Conservation (phyloP, 2,329 filamentous ascomycete species). For the Trichoderma atroviride region DNA sequence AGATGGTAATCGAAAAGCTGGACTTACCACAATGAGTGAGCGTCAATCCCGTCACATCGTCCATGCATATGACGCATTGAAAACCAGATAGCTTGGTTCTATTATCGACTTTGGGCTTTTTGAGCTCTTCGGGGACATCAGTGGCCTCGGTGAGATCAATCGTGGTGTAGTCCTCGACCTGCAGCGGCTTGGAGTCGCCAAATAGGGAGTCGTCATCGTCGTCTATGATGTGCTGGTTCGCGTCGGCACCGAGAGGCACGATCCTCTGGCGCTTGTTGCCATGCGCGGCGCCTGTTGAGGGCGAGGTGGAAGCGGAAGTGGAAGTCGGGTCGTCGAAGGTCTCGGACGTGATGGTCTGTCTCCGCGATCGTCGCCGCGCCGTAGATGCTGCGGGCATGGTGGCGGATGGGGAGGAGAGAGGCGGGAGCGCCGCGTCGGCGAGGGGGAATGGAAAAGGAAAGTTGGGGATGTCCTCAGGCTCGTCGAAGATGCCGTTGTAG, state of each 20-base stretch:
- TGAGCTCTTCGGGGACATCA: constrained; percentile 48
- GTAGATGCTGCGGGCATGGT: constrained; percentile 34
- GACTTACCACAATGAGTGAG: constrained; percentile 68
- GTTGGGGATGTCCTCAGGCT: constrained; percentile 25
- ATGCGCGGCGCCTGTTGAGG: not conserved
- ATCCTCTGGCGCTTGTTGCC: constrained; percentile 36
- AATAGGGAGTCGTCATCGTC: constrained; percentile 37
- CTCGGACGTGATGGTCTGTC: not conserved
- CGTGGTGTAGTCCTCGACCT: constrained; percentile 35
- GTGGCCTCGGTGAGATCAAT: constrained; percentile 46
- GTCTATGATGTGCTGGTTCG: not conserved
- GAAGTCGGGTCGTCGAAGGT: not conserved
- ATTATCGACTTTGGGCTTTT: constrained; percentile 51
- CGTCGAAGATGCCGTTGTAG: constrained; percentile 37
- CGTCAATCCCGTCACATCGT: constrained; percentile 59
- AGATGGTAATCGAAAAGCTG: not conserved
- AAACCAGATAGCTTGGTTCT: constrained; percentile 57
- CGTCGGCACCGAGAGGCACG: constrained; percentile 8
- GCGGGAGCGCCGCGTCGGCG: constrained; percentile 35
- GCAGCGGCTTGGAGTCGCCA: constrained; percentile 30
- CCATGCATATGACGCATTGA: constrained; percentile 71
- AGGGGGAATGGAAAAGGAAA: constrained; percentile 27
- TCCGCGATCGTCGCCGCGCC: constrained; percentile 4
- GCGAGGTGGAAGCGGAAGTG: not conserved
- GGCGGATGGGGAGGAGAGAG: constrained; percentile 34